A percentile compares a stretch with the other conserved stretches of the same genome.
phyloP scores from a whole-genome alignment of 2,329 filamentous ascomycete species.

The Eurotiales sp. region DNA sequence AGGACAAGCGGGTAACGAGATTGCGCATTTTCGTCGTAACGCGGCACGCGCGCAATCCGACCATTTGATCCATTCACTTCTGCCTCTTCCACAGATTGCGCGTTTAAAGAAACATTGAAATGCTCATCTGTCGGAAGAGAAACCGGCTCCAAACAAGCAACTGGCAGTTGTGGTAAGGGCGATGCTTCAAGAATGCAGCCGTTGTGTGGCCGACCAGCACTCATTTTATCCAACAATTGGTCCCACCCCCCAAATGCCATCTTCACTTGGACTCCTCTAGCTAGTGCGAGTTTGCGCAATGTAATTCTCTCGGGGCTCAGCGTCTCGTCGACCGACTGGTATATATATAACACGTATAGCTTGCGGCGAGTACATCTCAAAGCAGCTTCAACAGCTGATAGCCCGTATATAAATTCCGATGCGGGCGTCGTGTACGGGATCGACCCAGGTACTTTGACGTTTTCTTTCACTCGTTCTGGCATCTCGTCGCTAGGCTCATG shows the following conservation, averaged over 20 bases:
- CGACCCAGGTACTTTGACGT: conserved; percentile 37
- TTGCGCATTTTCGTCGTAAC: conserved; percentile 17
- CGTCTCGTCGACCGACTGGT: conserved; percentile 55
- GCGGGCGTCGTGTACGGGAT: conserved; percentile 76
- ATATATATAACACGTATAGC: conserved; percentile 81
- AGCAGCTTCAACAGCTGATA: conserved; percentile 74
- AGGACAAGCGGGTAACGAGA: conserved; percentile 39
- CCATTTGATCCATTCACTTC: conserved; percentile 65
- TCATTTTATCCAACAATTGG: conserved; percentile 76
- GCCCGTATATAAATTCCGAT: conserved; percentile 88
- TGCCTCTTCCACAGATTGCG: conserved; percentile 71
- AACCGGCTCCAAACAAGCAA: conserved; percentile 55
- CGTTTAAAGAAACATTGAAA: conserved; percentile 59
- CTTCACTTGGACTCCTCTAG: conserved; percentile 52
- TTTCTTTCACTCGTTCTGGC: conserved; percentile 31
- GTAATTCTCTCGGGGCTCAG: conserved; percentile 37
- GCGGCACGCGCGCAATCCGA: conserved; percentile 40
- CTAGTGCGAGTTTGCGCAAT: conserved; percentile 38
- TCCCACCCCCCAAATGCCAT: conserved; percentile 61
- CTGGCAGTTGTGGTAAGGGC: conserved; percentile 68
- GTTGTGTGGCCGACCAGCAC: conserved; percentile 79
- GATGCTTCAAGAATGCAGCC: conserved; percentile 85
- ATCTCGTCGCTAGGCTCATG: conserved; percentile 20
- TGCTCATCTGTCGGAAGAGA: conserved; percentile 44
- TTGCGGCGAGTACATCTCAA: conserved; percentile 66